Base-by-base conservation (phyloP, 371 early-diverging fungal species). In the Coemansia sp. region DNA sequence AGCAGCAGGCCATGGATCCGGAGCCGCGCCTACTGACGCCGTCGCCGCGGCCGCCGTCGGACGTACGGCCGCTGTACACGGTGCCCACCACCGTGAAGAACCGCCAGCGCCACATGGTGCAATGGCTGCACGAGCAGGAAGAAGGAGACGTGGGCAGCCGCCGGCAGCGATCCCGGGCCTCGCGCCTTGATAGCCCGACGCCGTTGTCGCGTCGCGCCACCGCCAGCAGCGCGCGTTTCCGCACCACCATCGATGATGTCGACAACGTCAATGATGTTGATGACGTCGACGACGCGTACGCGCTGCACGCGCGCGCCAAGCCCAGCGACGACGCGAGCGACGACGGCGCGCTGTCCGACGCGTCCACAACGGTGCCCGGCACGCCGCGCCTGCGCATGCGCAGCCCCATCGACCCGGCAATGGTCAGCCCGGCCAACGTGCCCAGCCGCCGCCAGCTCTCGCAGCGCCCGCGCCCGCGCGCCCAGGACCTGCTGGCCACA, bases 351-450 rank as follows among this genome's bases (percentile, higher is more conserved):
- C 44, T 74, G 46, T 74, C 74, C 29, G 74, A 74, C 10, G 61
- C 74, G 5, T 64, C 69, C 37, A 74, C 74, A 1, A 69, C 69
- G 2, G 69, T 72, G 16, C 72, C 68, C 1, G 72, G 55, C 5
- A 5, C 61, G 46, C 32, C 11, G 14, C 44, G 62, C 34, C n/a
- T 57, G 60, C 2, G 33, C 2, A 49, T 49, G 60, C 66, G 66
- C 12, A 48, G 60, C 16, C 66, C 70, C 1, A 8, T 69, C 4
- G 61, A 50, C 6, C 63, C 69, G 2, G 66, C 66, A 8, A 57
- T 57, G 49, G 50, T 66, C 40, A 54, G 39, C 42, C 56, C 63
- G 12, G 56, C 63, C 18, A 49, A 43, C 36, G 46, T 40, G 31
- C 63, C 55, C 12, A 55, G 62, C 40, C 47, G 39, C 1, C 47